phyloP scores from a whole-genome alignment of 345 rosid genomes.

The Tarenaya hassleriana region DNA sequence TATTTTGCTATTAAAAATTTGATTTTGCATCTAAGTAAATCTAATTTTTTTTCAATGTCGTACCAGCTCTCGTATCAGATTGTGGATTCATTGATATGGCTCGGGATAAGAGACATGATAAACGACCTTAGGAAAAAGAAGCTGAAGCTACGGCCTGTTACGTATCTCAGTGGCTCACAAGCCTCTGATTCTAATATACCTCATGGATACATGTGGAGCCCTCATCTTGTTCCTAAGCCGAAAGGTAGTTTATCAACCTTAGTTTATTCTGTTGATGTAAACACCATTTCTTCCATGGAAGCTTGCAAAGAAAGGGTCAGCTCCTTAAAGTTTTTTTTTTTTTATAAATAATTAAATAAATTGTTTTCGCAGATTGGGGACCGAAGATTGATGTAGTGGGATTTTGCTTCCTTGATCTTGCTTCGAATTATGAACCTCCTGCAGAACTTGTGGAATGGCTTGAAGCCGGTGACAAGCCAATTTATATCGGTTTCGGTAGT shows the following conservation, averaged over 20 bases:
- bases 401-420: constrained; percentile 97
- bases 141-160: constrained; percentile 88
- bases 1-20: constrained; percentile 4
- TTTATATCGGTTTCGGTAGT: constrained; percentile 97
- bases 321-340: constrained; percentile 15
- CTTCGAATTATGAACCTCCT: constrained; percentile 96
- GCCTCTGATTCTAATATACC: constrained; percentile 85
- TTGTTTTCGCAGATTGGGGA: constrained; percentile 95
- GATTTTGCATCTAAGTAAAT: constrained; percentile 7
- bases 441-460: constrained; percentile 82
- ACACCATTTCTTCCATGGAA: not conserved
- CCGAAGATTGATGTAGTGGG: constrained; percentile 93
- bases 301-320: not conserved
- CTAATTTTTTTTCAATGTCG: not conserved
- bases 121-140: constrained; percentile 90
- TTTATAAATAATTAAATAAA: too few species aligned
- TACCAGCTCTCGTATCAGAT: constrained; percentile 91
- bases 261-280: not conserved
- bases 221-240: constrained; percentile 97
- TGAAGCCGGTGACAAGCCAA: constrained; percentile 81
- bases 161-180: constrained; percentile 97
- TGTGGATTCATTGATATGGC: constrained; percentile 96
- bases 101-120: constrained; percentile 95
- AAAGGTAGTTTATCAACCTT: constrained; percentile 53
- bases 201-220: constrained; percentile 98